These are phyloP conservation scores for Antonospora locustae DNA, from an alignment of 371 early-diverging fungal species.

Conservation along the genomic window DNA sequence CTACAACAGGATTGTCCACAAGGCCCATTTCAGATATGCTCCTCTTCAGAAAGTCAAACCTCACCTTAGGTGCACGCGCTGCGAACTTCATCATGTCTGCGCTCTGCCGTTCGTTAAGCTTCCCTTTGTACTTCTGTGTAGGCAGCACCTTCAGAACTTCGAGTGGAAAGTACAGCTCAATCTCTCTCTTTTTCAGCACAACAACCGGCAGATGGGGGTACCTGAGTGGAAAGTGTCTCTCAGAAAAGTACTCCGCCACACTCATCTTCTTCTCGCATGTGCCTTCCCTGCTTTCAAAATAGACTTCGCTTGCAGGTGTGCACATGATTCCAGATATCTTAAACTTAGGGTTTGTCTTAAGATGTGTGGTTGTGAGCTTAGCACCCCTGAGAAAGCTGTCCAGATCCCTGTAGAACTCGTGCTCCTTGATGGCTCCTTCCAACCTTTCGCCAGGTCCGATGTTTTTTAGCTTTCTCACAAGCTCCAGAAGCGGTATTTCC, in stretches of 20 bases:
- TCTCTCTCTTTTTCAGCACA: slow-evolving; percentile 23
- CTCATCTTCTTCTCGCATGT: slow-evolving; percentile 1
- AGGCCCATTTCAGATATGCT: slow-evolving; percentile 14
- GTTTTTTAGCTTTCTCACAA: slow-evolving; percentile 4
- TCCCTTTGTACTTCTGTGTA: slow-evolving; percentile 31
- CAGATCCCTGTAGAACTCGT: slow-evolving; percentile 1
- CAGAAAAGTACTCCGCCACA: slow-evolving; percentile 44
- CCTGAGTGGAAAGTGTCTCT: slow-evolving; percentile 19
- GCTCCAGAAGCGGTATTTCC: slow-evolving; percentile 10
- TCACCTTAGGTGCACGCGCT: slow-evolving; percentile 19
- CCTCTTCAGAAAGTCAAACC: slow-evolving; percentile 29
- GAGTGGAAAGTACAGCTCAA: slow-evolving; percentile 33
- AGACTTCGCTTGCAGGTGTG: not conserved
- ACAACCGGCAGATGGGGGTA: slow-evolving; percentile 37
- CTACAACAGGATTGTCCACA: slow-evolving; percentile 9
- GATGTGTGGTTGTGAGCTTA: slow-evolving; percentile 1
- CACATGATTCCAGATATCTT: not conserved
- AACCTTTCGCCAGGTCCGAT: not conserved
- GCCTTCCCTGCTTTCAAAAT: not conserved
- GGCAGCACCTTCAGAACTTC: slow-evolving; percentile 35
- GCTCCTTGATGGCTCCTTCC: not conserved
- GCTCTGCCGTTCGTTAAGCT: slow-evolving; percentile 38
- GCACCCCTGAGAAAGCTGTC: slow-evolving; percentile 8
- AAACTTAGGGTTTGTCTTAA: not conserved
- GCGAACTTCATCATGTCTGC: slow-evolving; percentile 29